Conservation (phyloP, 164 flowering plant genomes). For the Litsea cubeba region DNA sequence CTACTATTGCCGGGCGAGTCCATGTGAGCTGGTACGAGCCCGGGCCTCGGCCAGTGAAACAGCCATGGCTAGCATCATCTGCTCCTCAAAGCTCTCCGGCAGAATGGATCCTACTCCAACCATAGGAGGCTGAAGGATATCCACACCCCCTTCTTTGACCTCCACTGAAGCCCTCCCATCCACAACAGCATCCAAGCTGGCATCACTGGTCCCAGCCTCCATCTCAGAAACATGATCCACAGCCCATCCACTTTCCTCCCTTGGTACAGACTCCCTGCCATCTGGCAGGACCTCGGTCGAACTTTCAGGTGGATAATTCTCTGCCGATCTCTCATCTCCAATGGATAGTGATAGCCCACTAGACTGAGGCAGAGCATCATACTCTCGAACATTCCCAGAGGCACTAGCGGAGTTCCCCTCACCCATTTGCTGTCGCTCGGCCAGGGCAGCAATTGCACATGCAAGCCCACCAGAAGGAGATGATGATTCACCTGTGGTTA, state of each 20-base stretch:
- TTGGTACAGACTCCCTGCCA: constrained; percentile 21
- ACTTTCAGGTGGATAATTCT: constrained; percentile 27
- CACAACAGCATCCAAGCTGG: constrained; percentile 42
- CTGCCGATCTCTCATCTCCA: constrained; percentile 22
- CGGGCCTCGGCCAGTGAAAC: constrained; percentile 84
- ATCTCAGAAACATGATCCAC: constrained; percentile 43
- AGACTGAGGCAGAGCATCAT: constrained; percentile 22
- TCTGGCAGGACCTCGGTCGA: constrained; percentile 27
- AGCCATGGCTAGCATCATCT: constrained; percentile 96
- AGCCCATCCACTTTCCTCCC: constrained; percentile 43
- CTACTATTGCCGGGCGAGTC: constrained; percentile 58
- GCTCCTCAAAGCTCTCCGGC: constrained; percentile 94
- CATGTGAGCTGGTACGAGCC: constrained; percentile 39
- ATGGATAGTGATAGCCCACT: constrained; percentile 24
- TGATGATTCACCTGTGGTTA: constrained; percentile 45
- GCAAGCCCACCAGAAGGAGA: constrained; percentile 90
- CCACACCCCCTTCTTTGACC: constrained; percentile 25
- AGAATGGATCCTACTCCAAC: constrained; percentile 30
- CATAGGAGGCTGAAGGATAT: constrained; percentile 28
- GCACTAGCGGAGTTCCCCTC: constrained; percentile 29
- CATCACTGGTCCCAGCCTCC: constrained; percentile 72
- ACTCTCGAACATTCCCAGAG: constrained; percentile 24
- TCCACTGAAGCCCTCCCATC: constrained; percentile 26
- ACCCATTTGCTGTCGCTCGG: constrained; percentile 68
- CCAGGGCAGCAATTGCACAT: constrained; percentile 86